These are phyloP conservation scores for Cordyceps militaris DNA, from an alignment of 2,329 filamentous ascomycete species.

Conservation along the genomic window DNA sequence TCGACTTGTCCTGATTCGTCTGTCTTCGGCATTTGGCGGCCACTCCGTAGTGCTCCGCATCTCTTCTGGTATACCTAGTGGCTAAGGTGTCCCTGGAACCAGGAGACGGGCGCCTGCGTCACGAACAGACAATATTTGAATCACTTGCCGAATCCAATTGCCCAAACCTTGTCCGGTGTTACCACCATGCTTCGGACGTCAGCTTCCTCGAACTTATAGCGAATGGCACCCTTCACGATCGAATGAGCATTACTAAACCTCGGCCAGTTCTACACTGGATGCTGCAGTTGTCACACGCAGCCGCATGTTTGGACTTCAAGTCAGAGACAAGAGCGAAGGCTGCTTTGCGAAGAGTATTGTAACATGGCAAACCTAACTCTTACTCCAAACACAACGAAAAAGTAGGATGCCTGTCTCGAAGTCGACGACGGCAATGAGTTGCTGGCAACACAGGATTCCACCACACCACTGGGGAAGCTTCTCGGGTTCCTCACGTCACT, in stretches of 20 bases:
- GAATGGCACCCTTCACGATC: conserved; percentile 15
- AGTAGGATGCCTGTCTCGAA: too few species aligned
- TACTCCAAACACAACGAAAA: too few species aligned
- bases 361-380: too few species aligned
- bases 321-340: too few species aligned
- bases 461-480: too few species aligned
- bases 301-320: not conserved
- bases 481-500: too few species aligned
- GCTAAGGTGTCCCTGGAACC: conserved; percentile 16
- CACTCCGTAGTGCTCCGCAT: conserved; percentile 17
- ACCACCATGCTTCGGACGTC: conserved; percentile 13
- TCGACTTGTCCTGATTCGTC: conserved; percentile 12
- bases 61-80: conserved; percentile 14
- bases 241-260: conserved; percentile 12
- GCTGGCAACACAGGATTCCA: too few species aligned
- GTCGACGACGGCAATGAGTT: too few species aligned
- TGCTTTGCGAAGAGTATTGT: too few species aligned
- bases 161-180: conserved; percentile 13
- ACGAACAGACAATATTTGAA: conserved; percentile 17
- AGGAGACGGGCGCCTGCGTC: conserved; percentile 14
- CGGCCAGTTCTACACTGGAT: conserved; percentile 15
- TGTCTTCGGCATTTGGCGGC: conserved; percentile 15
- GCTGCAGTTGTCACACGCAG: conserved; percentile 14
- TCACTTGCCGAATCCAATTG: conserved; percentile 12
- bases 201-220: conserved; percentile 16